phyloP scores from a whole-genome alignment of 305 asterid genomes.

The Solanum hybrid region DNA sequence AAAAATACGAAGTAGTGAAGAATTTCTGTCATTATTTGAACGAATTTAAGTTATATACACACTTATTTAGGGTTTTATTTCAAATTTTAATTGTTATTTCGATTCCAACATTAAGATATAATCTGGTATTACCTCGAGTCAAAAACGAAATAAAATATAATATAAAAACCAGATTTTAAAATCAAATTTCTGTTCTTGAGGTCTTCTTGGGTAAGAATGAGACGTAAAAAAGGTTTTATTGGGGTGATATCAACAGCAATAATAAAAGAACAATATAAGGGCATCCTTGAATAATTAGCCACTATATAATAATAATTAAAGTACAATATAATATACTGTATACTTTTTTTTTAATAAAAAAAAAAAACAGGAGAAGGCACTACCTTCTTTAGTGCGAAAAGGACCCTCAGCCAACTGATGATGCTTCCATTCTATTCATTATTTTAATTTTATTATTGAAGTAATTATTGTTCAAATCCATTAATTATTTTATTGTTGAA shows the following conservation, averaged over 20 bases:
- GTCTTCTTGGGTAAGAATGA: neutral
- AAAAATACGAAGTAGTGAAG: neutral
- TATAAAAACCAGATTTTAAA: neutral
- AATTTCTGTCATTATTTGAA: neutral
- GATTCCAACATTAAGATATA: neutral
- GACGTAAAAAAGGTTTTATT: neutral
- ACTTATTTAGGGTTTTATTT: neutral
- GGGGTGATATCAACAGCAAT: neutral
- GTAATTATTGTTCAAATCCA: neutral
- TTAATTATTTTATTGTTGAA: neutral
- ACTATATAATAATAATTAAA: neutral
- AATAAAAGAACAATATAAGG: neutral
- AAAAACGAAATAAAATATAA: neutral
- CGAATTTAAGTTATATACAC: neutral
- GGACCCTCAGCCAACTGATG: constrained; percentile 24
- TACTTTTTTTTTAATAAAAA: neutral
- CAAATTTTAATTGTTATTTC: neutral
- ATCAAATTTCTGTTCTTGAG: neutral
- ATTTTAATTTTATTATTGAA: neutral
- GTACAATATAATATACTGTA: neutral
- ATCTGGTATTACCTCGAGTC: neutral
- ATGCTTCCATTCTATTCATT: constrained; percentile 5
- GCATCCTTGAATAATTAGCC: neutral
- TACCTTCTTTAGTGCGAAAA: constrained; percentile 13
- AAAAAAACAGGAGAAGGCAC: neutral